Base-by-base conservation (phyloP, 768 basidiomycete genomes). In the Lanmaoa pseudosensibilis region DNA sequence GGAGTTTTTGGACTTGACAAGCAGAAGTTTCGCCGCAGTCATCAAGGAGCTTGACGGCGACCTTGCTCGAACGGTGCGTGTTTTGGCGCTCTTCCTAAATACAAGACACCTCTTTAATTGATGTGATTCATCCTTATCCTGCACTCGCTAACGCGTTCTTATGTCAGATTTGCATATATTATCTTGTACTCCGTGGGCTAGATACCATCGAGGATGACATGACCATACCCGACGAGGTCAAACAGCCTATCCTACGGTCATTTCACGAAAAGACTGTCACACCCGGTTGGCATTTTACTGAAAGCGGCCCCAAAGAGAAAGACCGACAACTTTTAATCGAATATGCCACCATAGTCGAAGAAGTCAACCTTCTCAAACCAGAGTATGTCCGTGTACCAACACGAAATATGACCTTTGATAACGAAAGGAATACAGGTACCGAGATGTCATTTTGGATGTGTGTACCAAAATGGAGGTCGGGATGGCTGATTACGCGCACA, bases 141-240 rank as follows among this genome's bases (percentile, higher is more conserved):
- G 10, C 19, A 3, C 30, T 30, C 18, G n/a, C 48, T 61, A 4
- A 59, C 52, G 8, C 32, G 44, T 40, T 48, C 39, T 25, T n/a
- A 12, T 40, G 46, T 16, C 59, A 97, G 96, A 87, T 98, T 61
- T 94, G 91, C 71, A 74, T 98, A 57, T 98, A 97, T 74, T 99
- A 98, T 74, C 83, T 99, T 41, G 90, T 95, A 6, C 81, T 99
- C 7, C 85, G 96, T 21, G 97, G 86, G 6, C 78, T 98, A n/a
- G 96, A 99, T 72, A 99, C 96, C 5, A 84, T 99, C 60, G 96
- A 98, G 72, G 96, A 99, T 72, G 96, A 99, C 76, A 98, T 98
- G 94, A 91, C 94, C 0, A 83, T 99, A 54, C 81, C 91, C 1
- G 92, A 94, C 72, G 76, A 84, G 18, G 72, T 87, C 64, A 99